These are phyloP conservation scores for Fusarium sarcochroum DNA, from an alignment of 2,329 filamentous ascomycete genomes.

Conservation along the genomic window DNA sequence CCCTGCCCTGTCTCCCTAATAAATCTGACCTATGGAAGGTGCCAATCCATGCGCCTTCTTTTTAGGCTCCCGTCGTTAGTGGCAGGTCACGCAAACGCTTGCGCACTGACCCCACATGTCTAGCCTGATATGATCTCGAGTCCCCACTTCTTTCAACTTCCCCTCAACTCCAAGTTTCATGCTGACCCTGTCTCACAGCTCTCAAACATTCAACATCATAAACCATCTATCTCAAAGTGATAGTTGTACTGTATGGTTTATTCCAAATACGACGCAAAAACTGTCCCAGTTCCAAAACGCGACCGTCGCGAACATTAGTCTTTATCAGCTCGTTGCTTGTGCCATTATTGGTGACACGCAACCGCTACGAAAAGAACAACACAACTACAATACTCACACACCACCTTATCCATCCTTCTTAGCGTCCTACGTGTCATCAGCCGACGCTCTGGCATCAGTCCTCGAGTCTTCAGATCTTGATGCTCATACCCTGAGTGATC, in stretches of 20 bases:
- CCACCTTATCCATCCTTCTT: conserved; percentile 2
- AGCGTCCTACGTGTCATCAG: conserved; percentile 24
- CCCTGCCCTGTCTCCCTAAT: neutral
- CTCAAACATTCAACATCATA: conserved; percentile 1
- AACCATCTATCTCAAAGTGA: neutral
- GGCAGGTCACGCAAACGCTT: conserved; percentile 15
- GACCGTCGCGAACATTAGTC: neutral
- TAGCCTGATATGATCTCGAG: conserved; percentile 22
- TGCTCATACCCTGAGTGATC: conserved; percentile 2
- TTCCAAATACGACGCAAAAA: neutral
- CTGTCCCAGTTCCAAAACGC: too few species aligned
- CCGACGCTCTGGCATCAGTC: conserved; percentile 12
- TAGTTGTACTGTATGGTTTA: neutral
- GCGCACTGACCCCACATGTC: conserved; percentile 4
- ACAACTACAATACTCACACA: conserved; percentile 1
- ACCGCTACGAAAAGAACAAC: neutral
- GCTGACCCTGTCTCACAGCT: conserved; percentile 14
- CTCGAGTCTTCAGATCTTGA: conserved; percentile 1
- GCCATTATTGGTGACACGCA: conserved; percentile 1
- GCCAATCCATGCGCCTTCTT: conserved; percentile 17
- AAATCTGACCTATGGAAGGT: conserved; percentile 10
- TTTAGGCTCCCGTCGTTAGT: conserved; percentile 33
- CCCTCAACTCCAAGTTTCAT: conserved; percentile 44
- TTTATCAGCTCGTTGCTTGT: neutral
- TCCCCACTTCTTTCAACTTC: conserved; percentile 27